A percentile compares a stretch with the other conserved stretches of the same genome.
Evolutionary conservation across 2,329 filamentous ascomycete genomes (phyloP).

Genomic region (Fusarium sambucinum): DNA sequence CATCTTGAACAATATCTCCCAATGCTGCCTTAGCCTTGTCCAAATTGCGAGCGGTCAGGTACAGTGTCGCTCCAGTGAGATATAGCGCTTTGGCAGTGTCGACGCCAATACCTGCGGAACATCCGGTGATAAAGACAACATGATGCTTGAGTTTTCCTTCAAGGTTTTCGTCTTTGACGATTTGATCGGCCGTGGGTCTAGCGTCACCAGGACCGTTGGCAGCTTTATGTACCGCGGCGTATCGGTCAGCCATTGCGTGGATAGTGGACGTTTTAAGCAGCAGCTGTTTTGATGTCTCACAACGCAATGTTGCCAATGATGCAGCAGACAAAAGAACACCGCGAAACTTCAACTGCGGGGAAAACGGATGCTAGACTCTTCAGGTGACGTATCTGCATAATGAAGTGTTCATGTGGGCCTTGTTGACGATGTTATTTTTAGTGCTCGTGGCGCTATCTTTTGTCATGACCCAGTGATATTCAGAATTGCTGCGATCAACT

Average conservation of each 20-base stretch:
- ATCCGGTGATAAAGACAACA: not conserved
- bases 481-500: too few species aligned
- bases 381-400: not conserved
- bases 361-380: not conserved
- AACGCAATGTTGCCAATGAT: not conserved
- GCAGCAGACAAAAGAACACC: rapidly evolving
- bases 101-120: not conserved
- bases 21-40: conserved; percentile 3
- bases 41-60: conserved; percentile 6
- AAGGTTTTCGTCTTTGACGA: not conserved
- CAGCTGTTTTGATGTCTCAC: not conserved
- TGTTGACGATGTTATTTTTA: not conserved
- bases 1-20: not conserved
- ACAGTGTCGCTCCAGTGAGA: conserved; percentile 3
- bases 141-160: not conserved
- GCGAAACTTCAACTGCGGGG: not conserved
- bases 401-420: not conserved
- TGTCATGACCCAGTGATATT: too few species aligned
- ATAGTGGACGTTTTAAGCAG: not conserved
- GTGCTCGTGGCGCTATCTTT: not conserved
- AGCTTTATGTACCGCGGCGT: conserved; percentile 10
- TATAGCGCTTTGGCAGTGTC: conserved; percentile 12
- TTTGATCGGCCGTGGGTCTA: conserved; percentile 3
- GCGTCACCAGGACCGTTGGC: conserved; percentile 1
- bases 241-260: conserved; percentile 6